Conservation (phyloP, 495 filamentous ascomycete species). For the Tuber microsphaerosporum region DNA sequence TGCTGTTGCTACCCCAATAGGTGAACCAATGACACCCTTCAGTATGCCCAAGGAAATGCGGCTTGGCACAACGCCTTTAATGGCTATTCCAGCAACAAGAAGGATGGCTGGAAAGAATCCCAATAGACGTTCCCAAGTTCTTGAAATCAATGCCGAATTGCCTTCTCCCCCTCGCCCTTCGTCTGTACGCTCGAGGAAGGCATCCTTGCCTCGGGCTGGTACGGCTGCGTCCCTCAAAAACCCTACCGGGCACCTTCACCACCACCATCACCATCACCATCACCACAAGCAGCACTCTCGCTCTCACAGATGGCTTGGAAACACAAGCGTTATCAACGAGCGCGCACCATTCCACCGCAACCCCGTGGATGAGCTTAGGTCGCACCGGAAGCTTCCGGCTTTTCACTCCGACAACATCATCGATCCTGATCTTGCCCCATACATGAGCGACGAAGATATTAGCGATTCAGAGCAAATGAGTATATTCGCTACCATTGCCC, state of each 20-base stretch:
- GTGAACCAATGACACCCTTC: conserved; percentile 33
- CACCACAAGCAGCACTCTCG: conserved; percentile 72
- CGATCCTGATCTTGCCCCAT: conserved; percentile 89
- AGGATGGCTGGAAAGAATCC: conserved; percentile 66
- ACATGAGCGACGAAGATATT: conserved; percentile 88
- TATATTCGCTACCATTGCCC: conserved; percentile 64
- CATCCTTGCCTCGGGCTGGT: conserved; percentile 63
- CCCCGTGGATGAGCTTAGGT: conserved; percentile 55
- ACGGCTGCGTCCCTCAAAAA: conserved; percentile 73
- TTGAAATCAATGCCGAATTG: conserved; percentile 75
- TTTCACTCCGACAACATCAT: conserved; percentile 98
- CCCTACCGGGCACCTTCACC: conserved; percentile 64
- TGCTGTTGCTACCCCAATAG: conserved; percentile 51
- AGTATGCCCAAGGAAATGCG: conserved; percentile 35
- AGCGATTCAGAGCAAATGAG: conserved; percentile 88
- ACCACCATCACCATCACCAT: conserved; percentile 73
- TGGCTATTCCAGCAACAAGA: conserved; percentile 83
- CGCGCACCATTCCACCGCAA: conserved; percentile 84
- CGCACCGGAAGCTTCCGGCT: conserved; percentile 65
- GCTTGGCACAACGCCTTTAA: conserved; percentile 49
- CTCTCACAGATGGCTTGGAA: conserved; percentile 56
- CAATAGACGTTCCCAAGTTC: conserved; percentile 75
- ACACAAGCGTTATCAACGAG: conserved; percentile 50
- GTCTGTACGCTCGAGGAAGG: conserved; percentile 88
- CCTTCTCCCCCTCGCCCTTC: conserved; percentile 69